Percentiles rank a stretch among this genome's conserved stretches.
These are phyloP conservation scores for Aspergillus sp. DNA, from an alignment of 2,329 filamentous ascomycete genomes.

Conservation along the genomic window DNA sequence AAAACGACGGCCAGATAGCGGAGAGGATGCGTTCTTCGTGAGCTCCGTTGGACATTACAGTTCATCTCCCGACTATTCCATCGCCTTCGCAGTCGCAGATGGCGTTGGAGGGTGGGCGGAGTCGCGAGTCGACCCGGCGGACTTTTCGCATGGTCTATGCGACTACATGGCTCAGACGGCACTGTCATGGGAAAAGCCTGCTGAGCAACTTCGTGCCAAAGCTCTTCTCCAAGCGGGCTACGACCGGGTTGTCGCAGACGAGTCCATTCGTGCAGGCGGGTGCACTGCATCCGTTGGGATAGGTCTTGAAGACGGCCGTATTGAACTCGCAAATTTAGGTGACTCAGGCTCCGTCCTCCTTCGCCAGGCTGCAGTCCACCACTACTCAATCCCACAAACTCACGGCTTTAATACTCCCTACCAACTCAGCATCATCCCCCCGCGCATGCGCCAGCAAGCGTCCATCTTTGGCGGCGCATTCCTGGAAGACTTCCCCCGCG, in stretches of 20 bases:
- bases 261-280: slow-evolving; percentile 74
- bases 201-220: slow-evolving; percentile 56
- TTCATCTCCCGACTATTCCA: slow-evolving; percentile 26
- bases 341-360: slow-evolving; percentile 93
- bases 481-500: slow-evolving; percentile 78
- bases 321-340: slow-evolving; percentile 91
- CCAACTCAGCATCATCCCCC: slow-evolving; percentile 85
- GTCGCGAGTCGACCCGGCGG: slow-evolving; percentile 86
- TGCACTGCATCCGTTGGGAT: slow-evolving; percentile 91
- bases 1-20: slow-evolving; percentile 69
- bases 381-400: slow-evolving; percentile 81
- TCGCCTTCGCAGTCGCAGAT: slow-evolving; percentile 88
- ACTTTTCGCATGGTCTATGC: slow-evolving; percentile 93
- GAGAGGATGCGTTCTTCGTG: slow-evolving; percentile 96
- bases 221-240: slow-evolving; percentile 81
- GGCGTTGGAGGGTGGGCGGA: slow-evolving; percentile 95
- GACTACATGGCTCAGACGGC: slow-evolving; percentile 85
- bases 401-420: slow-evolving; percentile 98
- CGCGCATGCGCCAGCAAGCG: slow-evolving; percentile 74
- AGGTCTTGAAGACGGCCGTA: slow-evolving; percentile 66
- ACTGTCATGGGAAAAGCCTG: slow-evolving; percentile 51
- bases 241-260: slow-evolving; percentile 74
- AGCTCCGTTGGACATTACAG: slow-evolving; percentile 69
- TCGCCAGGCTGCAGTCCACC: slow-evolving; percentile 79
- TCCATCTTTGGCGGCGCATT: slow-evolving; percentile 79